phyloP scores from a whole-genome alignment of 805 yeast species.

The Clavispora phyllophila region DNA sequence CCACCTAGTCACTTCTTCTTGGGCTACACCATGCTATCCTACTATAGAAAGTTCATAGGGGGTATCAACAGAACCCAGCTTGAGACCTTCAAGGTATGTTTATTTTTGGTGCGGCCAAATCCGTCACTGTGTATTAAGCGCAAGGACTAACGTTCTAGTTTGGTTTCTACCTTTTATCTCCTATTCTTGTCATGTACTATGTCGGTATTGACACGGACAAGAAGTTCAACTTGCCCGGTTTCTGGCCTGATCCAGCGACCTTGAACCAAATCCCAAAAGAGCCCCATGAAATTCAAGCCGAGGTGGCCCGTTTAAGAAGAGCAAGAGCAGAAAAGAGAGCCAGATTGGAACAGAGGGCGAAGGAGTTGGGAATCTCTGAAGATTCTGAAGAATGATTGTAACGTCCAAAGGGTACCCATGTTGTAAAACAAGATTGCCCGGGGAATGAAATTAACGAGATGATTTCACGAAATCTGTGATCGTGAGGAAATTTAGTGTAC shows the following conservation, averaged over 20 bases:
- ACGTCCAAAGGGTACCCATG: too few relatives aligned
- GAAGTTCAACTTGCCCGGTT: constrained; percentile 86
- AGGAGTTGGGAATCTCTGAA: constrained; percentile 59
- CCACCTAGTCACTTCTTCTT: neutral
- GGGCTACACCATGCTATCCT: constrained; percentile 6
- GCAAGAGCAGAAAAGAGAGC: constrained; percentile 70
- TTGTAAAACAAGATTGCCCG: neutral
- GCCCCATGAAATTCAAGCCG: constrained; percentile 86
- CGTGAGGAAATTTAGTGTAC: neutral
- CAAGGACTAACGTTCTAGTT: constrained; percentile 39
- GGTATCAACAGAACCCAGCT: constrained; percentile 40
- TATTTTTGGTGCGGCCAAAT: neutral
- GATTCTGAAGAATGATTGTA: constrained; percentile 11
- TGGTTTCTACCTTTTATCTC: constrained; percentile 79
- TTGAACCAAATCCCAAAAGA: constrained; percentile 89
- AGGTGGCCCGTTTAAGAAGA: constrained; percentile 77
- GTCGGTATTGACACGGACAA: constrained; percentile 87
- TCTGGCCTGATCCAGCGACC: constrained; percentile 96
- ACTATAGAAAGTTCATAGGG: constrained; percentile 28
- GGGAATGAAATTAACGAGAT: neutral
- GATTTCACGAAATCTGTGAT: neutral
- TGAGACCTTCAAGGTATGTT: constrained; percentile 39
- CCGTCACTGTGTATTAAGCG: too few relatives aligned
- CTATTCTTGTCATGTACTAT: constrained; percentile 88
- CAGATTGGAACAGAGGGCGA: constrained; percentile 67